Base-by-base conservation (phyloP, 176 grass and related monocot species). In the Oropetium thomaeum region DNA sequence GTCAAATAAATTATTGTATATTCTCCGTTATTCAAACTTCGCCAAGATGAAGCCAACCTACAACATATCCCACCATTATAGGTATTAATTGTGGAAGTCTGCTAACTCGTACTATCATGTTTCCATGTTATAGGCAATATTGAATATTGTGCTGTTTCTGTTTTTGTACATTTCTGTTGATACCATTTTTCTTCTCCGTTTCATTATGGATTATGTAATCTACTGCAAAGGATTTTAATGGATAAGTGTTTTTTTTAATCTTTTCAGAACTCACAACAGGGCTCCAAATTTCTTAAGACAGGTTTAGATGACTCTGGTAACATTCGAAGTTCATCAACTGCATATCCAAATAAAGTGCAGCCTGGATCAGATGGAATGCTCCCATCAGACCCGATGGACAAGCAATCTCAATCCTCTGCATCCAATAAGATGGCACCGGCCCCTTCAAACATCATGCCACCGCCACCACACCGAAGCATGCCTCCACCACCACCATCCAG, bases 231-330 rank as follows among this genome's bases (percentile, higher is more conserved):
- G 67, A 82, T 70, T 85, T 85, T 93, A 58, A 86, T 80, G 77
- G 57, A 67, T 29, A 63, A 73, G 75, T 90, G 28, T 74, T 83
- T 77, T 70, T 79, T 80, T 93, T 93, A 45, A 66, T 86, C 83
- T 89, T 86, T 89, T 87, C 96, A 98, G 89, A 95, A 92, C 91
- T 98, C 80, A 94, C 91, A 76, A 88, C 89, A 84, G 72, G 84
- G 82, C 37, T 92, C 87, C 81, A 81, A 84, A 87, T 94, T 98
- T 92, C 81, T 88, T 98, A 92, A 90, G 89, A 81, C 96, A 90
- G 91, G 89, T 92, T 85, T 78, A 83, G 76, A 84, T 74, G 85
- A 81, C 89, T 83, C 77, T 60, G 87, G 77, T 54, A 66, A 58
- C 42, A 66, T 51, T 44, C 66, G 39, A 66, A 20, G 55, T 85